Conservation (phyloP, 2,329 filamentous ascomycete species). For the Hypomyces rosellus region DNA sequence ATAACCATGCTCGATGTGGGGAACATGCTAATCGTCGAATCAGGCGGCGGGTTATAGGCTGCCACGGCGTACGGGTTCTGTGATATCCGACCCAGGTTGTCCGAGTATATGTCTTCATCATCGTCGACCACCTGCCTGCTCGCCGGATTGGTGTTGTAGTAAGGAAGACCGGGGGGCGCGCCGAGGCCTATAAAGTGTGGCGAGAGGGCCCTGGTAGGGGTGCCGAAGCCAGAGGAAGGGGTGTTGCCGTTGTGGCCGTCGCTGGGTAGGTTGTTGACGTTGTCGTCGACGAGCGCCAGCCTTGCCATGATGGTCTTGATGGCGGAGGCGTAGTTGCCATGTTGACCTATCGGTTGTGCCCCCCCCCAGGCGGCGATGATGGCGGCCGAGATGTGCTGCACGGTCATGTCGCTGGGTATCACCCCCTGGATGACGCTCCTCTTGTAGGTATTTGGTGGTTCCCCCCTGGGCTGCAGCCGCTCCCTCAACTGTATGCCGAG, state of each 20-base stretch:
- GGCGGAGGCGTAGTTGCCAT: background rate
- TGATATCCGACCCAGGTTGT: background rate
- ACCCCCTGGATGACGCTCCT: conserved; percentile 1
- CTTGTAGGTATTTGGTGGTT: background rate
- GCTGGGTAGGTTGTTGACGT: background rate
- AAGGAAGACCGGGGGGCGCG: too few species aligned
- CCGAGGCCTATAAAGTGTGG: too few species aligned
- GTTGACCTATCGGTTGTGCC: background rate
- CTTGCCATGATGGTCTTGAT: background rate
- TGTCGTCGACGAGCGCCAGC: background rate
- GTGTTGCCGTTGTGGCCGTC: background rate
- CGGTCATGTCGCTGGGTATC: background rate
- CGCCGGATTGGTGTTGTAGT: too few species aligned
- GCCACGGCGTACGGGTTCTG: too few species aligned
- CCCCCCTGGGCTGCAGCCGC: background rate
- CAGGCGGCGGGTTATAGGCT: too few species aligned
- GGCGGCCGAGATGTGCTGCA: background rate
- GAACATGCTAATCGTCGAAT: too few species aligned
- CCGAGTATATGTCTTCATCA: background rate
- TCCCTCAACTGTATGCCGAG: background rate
- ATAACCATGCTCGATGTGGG: too few species aligned
- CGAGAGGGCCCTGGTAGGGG: too few species aligned
- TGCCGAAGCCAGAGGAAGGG: too few species aligned
- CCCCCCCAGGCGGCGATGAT: background rate
- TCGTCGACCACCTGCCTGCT: background rate